Conservation (phyloP, 495 filamentous ascomycete genomes). For the Aspergillus baeticus region DNA sequence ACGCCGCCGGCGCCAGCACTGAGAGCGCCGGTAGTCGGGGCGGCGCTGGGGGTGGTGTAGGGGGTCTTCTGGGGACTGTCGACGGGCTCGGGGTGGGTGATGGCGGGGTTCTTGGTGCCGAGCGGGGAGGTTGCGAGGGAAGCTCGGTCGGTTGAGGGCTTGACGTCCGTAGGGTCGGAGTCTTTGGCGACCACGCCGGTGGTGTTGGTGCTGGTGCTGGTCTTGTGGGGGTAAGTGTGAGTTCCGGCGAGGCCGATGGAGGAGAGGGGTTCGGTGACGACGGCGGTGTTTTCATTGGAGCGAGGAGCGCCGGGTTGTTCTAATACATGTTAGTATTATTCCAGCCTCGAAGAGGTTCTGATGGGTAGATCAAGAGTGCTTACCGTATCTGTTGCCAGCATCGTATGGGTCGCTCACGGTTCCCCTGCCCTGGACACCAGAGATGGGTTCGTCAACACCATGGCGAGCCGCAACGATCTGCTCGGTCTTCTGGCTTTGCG, state of each 20-base stretch:
- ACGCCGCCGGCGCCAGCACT: neutral
- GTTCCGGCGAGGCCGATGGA: constrained; percentile 10
- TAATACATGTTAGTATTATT: constrained; percentile 8
- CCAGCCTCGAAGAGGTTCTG: neutral
- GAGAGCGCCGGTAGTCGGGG: neutral
- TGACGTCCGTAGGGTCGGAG: neutral
- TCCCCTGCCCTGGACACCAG: constrained; percentile 41
- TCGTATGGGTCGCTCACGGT: constrained; percentile 41
- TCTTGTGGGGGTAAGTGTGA: too few relatives aligned
- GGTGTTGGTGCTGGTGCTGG: too few relatives aligned
- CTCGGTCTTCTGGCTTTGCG: constrained; percentile 24
- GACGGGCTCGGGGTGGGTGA: neutral
- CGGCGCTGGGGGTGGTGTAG: neutral
- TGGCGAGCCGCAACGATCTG: constrained; percentile 21
- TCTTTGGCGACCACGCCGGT: neutral
- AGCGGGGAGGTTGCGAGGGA: neutral
- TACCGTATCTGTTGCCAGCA: constrained; percentile 14
- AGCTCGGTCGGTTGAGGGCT: neutral
- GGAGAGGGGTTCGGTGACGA: constrained; percentile 13
- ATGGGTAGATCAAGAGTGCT: neutral
- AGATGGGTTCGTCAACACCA: constrained; percentile 42
- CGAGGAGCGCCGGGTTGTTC: constrained; percentile 35
- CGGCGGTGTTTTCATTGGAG: constrained; percentile 25
- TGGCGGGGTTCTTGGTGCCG: neutral
- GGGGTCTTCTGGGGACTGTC: neutral